Base-by-base conservation (phyloP, 2,329 filamentous ascomycete species). In the Dothideomycetidae sp. region DNA sequence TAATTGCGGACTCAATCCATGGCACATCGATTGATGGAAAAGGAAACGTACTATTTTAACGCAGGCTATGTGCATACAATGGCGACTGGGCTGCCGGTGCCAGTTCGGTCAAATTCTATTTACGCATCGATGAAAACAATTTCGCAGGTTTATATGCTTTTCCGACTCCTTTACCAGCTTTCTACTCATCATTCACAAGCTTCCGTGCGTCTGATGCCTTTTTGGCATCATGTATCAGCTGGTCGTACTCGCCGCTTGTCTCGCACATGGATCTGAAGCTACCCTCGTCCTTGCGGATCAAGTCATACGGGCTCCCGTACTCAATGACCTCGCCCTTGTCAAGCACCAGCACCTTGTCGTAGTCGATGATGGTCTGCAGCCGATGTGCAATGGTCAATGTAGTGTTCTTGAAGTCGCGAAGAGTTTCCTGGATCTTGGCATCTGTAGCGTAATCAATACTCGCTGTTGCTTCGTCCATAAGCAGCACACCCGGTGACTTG, bases 391-490 rank as follows among this genome's bases (percentile, higher is more conserved):
- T 96, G 0, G 90, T 96, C 54, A 96, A 82, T 42, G 92, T 93
- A 0, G 90, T 98, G 56, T 85, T 69, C 46, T 77, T 80, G 49
- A 96, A 71, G 57, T 93, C 81, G n/a, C 85, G 79, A 43, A 98
- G 86, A 0, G 90, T 96, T 50, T 83, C 84, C 60, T 98, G 90
- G 48, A 98, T 96, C 63, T 93, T 94, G 34, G 78, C 70, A 52
- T 98, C 90, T 2, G 90, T 98, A 4, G 78, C 80, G 59, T 96
- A 96, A 61, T 98, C 90, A 52, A 98, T 96, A 0, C 83, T 93
- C 0, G 90, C 90, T 0, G 90, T 98, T 1, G 90, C 90, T 64
- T 98, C 90, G 58, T 98, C 90, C 90, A 98, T 96, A 53, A 98
- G 79, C n/a, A 98, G 67, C 2, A 98, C 85, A 46, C 81, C 86